These are phyloP conservation scores for Discostella stelligeroides DNA, from an alignment of 108 stramenopile species.

Conservation along the genomic window DNA sequence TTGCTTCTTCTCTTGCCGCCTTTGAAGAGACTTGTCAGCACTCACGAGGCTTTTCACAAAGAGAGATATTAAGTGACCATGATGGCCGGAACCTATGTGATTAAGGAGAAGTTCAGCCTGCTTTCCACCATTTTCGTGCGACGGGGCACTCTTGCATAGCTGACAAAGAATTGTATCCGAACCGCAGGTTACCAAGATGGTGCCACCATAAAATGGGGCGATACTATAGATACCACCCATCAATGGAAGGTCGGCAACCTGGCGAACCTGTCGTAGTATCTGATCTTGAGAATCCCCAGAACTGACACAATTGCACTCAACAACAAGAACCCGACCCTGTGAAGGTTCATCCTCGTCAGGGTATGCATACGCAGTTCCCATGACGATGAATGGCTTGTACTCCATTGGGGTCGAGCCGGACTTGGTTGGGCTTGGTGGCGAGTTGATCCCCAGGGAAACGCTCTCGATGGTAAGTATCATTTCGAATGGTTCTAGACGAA, in stretches of 20 bases:
- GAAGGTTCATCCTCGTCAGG: conserved; percentile 95
- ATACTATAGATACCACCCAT: conserved; percentile 82
- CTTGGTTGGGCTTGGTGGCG: conserved; percentile 24
- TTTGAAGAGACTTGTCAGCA: conserved; percentile 21
- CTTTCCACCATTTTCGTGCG: not conserved
- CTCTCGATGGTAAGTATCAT: conserved; percentile 79
- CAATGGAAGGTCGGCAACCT: conserved; percentile 70
- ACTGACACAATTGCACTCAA: conserved; percentile 63
- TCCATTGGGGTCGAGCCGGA: conserved; percentile 18
- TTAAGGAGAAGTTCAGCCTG: conserved; percentile 4
- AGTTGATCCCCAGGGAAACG: conserved; percentile 44
- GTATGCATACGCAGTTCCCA: conserved; percentile 91
- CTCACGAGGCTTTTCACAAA: conserved; percentile 79
- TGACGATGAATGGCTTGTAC: conserved; percentile 72
- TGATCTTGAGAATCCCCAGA: conserved; percentile 21
- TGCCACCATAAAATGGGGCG: conserved; percentile 77
- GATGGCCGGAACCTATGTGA: conserved; percentile 68
- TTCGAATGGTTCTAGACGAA: conserved; percentile 85
- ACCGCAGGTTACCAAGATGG: conserved; percentile 71
- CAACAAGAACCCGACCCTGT: conserved; percentile 89
- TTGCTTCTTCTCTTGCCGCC: conserved; percentile 48
- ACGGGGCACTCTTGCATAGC: conserved; percentile 33
- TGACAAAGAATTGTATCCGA: conserved; percentile 76
- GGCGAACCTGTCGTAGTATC: conserved; percentile 46
- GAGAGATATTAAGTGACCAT: conserved; percentile 95